Percentiles rank a stretch among this genome's conserved stretches.
phyloP scores from a whole-genome alignment of 1,139 yeast genomes.

The Suhomyces taliae region DNA sequence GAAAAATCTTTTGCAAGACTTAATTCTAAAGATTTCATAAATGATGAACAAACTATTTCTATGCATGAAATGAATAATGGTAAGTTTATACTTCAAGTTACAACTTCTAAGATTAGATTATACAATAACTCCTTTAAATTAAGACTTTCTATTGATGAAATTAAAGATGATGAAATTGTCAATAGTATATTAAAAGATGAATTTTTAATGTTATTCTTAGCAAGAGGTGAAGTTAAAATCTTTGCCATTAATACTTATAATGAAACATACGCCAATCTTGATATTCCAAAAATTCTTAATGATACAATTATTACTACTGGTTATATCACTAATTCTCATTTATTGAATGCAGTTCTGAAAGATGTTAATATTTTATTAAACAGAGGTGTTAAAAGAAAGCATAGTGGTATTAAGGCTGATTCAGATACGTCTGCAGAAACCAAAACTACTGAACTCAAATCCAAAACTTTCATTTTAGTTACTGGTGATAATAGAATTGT shows the following conservation, averaged over 20 bases:
- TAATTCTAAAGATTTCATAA: conserved; percentile 62
- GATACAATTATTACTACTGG: conserved; percentile 72
- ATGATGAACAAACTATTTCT: conserved; percentile 63
- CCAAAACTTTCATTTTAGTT: conserved; percentile 61
- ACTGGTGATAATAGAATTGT: conserved; percentile 77
- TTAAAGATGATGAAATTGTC: conserved; percentile 49
- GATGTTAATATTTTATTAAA: conserved; percentile 34
- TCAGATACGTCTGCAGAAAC: conserved; percentile 6
- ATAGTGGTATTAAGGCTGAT: conserved; percentile 16
- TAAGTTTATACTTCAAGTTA: conserved; percentile 69
- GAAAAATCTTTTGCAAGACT: conserved; percentile 65
- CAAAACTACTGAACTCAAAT: conserved; percentile 29
- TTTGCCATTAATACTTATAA: conserved; percentile 44
- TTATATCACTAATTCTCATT: conserved; percentile 51
- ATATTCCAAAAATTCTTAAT: conserved; percentile 51
- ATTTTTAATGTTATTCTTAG: conserved; percentile 50
- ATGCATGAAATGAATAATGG: conserved; percentile 63
- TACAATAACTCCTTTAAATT: conserved; percentile 64
- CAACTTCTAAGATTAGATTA: conserved; percentile 62
- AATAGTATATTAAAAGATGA: conserved; percentile 54
- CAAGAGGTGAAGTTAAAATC: conserved; percentile 58
- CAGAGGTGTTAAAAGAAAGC: conserved; percentile 35
- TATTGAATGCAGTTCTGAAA: conserved; percentile 43
- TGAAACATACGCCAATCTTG: conserved; percentile 35
- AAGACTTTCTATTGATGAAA: conserved; percentile 35